Evolutionary conservation across 257 asterid species (phyloP), one percentile per base, ranked within the genome.

Genomic region (Ilex asprella): DNA sequence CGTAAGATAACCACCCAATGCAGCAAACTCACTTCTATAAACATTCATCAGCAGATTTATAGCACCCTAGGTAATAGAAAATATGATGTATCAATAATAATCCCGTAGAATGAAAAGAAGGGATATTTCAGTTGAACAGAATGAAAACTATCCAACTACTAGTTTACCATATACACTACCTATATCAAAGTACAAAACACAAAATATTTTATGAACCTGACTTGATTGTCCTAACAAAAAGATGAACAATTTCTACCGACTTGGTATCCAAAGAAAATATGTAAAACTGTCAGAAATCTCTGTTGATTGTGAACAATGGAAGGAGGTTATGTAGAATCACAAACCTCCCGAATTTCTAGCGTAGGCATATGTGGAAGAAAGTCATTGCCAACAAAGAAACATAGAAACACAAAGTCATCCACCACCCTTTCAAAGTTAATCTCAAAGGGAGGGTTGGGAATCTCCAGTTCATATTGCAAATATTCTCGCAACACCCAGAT

Each of bases 311-410:
- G 8, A 35, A 3, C 41, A 35, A 35, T 35, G 41, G 41, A 35
- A 35, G 27, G 27, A 21, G 27, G 27, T 1, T 21, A 21, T 21
- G 27, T 21, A 21, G 27, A 21, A 14, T 70, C 59, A 62, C 64
- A 67, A 82, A 91, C 97, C 99, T 93, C 99, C 81, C 99, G 87
- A 68, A 92, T 92, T 73, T 93, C 96, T 55, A 93, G 70, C 10
- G 97, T 92, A 63, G 97, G 99, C 97, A 93, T 89, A 69, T 93
- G 99, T 58, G 99, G 99, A 73, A 93, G 97, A 76, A 93, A 93
- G 79, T 93, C 99, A 44, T 93, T 93, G 77, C 99, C 99, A 63
- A 89, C 96, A 79, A 93, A 93, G 70, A 93, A 87, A 63, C 97
- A 93, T 67, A 87, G 68, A 60, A 93, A 89, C 66, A 93, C 97